A percentile compares a stretch with the other conserved stretches of the same genome.
Conservation (phyloP, 208 protist species). For the Trichomonas vaginalis region DNA sequence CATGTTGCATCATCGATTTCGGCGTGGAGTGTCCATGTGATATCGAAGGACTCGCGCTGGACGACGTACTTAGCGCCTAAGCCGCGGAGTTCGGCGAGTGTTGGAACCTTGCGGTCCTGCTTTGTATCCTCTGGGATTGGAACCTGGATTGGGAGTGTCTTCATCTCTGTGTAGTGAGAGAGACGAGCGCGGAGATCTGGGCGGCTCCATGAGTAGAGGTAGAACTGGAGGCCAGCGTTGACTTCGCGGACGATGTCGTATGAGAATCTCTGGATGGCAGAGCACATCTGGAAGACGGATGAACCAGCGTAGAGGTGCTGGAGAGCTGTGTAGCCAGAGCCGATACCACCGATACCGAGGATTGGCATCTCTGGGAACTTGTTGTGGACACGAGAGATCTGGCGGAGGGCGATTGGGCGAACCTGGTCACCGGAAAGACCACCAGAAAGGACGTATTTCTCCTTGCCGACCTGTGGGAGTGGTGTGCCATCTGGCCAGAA, state of each 20-base stretch:
- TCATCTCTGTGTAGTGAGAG: background rate
- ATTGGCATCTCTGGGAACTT: conserved; percentile 52
- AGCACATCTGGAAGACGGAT: conserved; percentile 48
- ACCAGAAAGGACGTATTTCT: conserved; percentile 57
- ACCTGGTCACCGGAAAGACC: conserved; percentile 61
- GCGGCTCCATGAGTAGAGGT: conserved; percentile 25
- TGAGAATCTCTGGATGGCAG: conserved; percentile 24
- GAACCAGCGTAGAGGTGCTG: conserved; percentile 62
- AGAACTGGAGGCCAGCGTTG: conserved; percentile 25
- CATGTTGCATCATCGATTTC: conserved; percentile 26
- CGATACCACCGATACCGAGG: conserved; percentile 57
- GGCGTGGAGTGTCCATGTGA: background rate
- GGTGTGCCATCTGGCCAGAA: conserved; percentile 41
- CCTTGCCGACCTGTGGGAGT: conserved; percentile 54
- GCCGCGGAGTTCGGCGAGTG: background rate
- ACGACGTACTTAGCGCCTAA: background rate
- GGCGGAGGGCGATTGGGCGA: conserved; percentile 51
- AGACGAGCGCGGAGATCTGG: conserved; percentile 10
- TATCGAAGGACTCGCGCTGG: background rate
- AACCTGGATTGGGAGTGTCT: background rate
- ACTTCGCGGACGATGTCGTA: conserved; percentile 38
- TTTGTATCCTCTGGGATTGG: background rate
- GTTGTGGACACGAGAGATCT: conserved; percentile 44
- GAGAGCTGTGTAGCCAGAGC: conserved; percentile 48
- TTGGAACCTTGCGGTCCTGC: background rate